Evolutionary conservation across 306 rosid species (phyloP).

Genomic region (Arachis stenosperma): DNA sequence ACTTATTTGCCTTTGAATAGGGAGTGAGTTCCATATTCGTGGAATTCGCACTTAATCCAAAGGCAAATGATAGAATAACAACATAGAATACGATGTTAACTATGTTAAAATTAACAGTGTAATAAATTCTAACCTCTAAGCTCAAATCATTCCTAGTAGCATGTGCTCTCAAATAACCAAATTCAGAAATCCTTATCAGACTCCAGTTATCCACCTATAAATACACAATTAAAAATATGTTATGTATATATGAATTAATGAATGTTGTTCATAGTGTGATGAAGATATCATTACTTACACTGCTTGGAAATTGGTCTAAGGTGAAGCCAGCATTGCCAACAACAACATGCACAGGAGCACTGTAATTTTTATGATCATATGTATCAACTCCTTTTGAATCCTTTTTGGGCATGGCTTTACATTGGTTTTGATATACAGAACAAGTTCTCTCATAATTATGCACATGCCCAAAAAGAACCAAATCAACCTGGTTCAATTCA

Average conservation of each 20-base stretch:
- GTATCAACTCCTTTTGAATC: constrained; percentile 63
- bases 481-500: constrained; percentile 67
- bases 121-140: constrained; percentile 58
- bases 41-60: no score
- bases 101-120: no score
- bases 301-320: constrained; percentile 57
- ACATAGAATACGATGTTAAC: no score
- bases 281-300: constrained; percentile 46
- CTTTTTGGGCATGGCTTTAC: constrained; percentile 65
- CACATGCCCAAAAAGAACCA: constrained; percentile 80
- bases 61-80: no score
- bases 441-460: constrained; percentile 93
- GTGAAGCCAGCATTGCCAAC: constrained; percentile 92
- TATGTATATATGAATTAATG: not conserved
- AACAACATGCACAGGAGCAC: constrained; percentile 80
- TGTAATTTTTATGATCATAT: constrained; percentile 67
- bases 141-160: constrained; percentile 59
- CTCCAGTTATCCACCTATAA: constrained; percentile 65
- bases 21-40: no score
- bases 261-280: not conserved
- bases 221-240: not conserved
- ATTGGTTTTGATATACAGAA: constrained; percentile 56
- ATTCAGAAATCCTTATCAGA: constrained; percentile 57
- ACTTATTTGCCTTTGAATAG: no score
- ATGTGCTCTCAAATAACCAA: constrained; percentile 69